A percentile compares a stretch with the other conserved stretches of the same genome.
These are phyloP conservation scores for Neurospora discreta DNA, from an alignment of 495 filamentous ascomycete genomes.

Conservation along the genomic window DNA sequence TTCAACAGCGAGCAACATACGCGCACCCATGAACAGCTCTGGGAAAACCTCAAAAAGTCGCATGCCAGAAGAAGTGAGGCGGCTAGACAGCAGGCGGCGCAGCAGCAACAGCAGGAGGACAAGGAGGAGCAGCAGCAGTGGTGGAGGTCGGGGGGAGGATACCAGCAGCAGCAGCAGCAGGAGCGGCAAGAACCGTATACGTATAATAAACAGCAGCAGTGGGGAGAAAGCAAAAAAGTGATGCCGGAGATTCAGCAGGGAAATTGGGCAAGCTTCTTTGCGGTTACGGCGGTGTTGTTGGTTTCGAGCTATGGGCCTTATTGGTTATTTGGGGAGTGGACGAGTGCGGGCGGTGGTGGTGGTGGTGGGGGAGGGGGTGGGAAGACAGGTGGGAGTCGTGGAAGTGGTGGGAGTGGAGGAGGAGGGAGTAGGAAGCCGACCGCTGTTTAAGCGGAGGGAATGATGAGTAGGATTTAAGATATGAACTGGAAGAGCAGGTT, in stretches of 20 bases:
- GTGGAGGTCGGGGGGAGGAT: slow-evolving; percentile 3
- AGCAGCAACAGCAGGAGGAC: background rate
- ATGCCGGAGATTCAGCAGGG: background rate
- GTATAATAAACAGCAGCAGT: slow-evolving; percentile 1
- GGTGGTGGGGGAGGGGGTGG: slow-evolving; percentile 3
- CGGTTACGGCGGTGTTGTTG: slow-evolving; percentile 26
- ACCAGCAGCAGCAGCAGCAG: slow-evolving; percentile 27
- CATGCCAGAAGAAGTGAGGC: background rate
- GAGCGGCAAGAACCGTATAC: background rate
- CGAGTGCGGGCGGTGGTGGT: slow-evolving; percentile 2
- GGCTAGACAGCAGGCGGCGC: background rate
- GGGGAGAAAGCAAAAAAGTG: background rate
- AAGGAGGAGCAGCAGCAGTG: slow-evolving; percentile 13
- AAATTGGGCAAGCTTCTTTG: slow-evolving; percentile 26
- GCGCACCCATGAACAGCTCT: slow-evolving; percentile 25
- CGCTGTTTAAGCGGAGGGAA: background rate
- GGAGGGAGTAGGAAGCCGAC: background rate
- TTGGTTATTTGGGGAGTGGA: slow-evolving; percentile 14
- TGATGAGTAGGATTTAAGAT: background rate
- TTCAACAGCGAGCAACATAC: slow-evolving; percentile 53
- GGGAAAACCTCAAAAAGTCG: background rate
- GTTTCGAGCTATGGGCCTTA: slow-evolving; percentile 27
- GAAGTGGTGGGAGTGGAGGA: background rate
- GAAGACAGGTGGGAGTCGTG: background rate
- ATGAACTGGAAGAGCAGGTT: background rate